These are phyloP conservation scores for Straminergon stramineum DNA, from an alignment of 225 moss, liverwort and hornwort species.

Conservation along the genomic window DNA sequence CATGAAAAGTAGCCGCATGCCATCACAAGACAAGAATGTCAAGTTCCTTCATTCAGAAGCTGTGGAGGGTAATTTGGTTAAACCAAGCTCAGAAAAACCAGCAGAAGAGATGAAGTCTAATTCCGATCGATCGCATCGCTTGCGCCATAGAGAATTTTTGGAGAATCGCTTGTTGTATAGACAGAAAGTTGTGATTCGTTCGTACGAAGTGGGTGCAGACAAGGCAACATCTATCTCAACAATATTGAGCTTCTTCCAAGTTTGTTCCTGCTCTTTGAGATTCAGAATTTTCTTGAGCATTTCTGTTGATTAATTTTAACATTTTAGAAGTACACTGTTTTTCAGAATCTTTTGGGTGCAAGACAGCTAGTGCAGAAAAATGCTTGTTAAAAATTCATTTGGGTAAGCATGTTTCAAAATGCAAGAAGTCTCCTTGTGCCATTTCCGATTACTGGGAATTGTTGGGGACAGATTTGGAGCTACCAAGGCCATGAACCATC, in stretches of 20 bases:
- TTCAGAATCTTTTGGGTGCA: neutral
- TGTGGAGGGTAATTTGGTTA: too few species aligned
- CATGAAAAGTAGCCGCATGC: too few species aligned
- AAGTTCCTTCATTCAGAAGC: neutral
- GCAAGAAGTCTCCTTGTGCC: slow-evolving; percentile 19
- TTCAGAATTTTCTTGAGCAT: neutral
- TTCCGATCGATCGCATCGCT: neutral
- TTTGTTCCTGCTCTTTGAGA: neutral
- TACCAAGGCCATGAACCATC: slow-evolving; percentile 16
- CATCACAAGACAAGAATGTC: neutral
- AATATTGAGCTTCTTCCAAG: slow-evolving; percentile 20
- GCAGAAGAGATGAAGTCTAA: neutral
- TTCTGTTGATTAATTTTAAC: neutral
- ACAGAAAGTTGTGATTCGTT: slow-evolving; percentile 14
- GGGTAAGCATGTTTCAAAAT: neutral
- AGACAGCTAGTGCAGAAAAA: neutral
- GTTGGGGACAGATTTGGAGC: slow-evolving; percentile 28
- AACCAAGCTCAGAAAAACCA: neutral
- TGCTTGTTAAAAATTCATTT: neutral
- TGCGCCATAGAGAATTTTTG: neutral
- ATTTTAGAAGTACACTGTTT: neutral
- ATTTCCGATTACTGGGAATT: slow-evolving; percentile 14
- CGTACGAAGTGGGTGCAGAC: slow-evolving; percentile 26
- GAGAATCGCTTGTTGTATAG: slow-evolving; percentile 4
- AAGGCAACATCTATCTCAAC: slow-evolving; percentile 7